Evolutionary conservation across 495 filamentous ascomycete genomes (phyloP).

Genomic region (Talaromyces borbonicus): DNA sequence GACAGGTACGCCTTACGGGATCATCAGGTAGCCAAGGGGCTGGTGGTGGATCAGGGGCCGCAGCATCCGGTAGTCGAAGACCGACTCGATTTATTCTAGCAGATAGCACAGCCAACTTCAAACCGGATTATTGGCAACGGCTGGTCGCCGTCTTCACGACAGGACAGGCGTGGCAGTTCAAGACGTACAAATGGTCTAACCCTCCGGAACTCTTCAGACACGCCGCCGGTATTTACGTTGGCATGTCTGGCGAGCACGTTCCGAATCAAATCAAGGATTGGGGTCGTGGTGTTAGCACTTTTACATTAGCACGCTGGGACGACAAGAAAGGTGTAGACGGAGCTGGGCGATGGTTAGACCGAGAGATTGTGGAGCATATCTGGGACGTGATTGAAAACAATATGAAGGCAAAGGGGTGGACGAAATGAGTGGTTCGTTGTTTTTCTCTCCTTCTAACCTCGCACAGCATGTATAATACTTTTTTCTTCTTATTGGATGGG

Average conservation of each 20-base stretch:
- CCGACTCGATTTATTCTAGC: slow-evolving; percentile 91
- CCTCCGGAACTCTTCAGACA: slow-evolving; percentile 84
- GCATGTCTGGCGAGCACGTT: slow-evolving; percentile 76
- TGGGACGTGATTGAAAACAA: slow-evolving; percentile 84
- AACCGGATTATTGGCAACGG: slow-evolving; percentile 93
- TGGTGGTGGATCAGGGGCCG: slow-evolving; percentile 17
- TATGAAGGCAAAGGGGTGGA: slow-evolving; percentile 82
- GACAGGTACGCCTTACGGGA: slow-evolving; percentile 61
- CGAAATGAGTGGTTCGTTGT: no score
- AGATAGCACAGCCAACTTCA: slow-evolving; percentile 86
- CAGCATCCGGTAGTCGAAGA: slow-evolving; percentile 41
- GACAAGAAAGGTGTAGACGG: slow-evolving; percentile 43
- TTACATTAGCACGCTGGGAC: slow-evolving; percentile 71
- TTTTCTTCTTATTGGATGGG: neutral
- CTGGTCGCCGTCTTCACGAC: slow-evolving; percentile 98
- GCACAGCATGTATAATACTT: neutral
- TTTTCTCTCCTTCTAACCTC: slow-evolving; percentile 9
- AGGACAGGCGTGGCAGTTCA: slow-evolving; percentile 97
- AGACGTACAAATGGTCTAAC: slow-evolving; percentile 91
- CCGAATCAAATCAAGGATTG: slow-evolving; percentile 70
- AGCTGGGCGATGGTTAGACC: slow-evolving; percentile 71
- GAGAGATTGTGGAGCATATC: slow-evolving; percentile 87
- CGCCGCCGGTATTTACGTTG: slow-evolving; percentile 77
- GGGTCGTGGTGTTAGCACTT: slow-evolving; percentile 70
- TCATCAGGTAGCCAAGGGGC: slow-evolving; percentile 21